Conservation (phyloP, 2,329 filamentous ascomycete genomes). For the Aspergillus ustus region DNA sequence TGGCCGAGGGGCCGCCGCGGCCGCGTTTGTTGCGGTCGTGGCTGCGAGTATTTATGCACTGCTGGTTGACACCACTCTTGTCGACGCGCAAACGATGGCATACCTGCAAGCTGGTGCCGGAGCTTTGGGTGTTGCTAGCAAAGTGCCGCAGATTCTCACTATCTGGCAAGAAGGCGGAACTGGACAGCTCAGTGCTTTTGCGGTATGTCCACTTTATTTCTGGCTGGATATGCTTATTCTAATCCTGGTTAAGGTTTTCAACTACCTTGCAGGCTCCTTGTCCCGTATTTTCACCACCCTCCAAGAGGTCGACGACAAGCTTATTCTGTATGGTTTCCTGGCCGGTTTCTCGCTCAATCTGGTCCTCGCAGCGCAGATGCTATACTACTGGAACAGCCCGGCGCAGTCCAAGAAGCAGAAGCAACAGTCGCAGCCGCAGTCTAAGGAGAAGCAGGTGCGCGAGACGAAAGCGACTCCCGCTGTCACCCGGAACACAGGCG, state of each 20-base stretch:
- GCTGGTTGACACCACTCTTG: conserved; percentile 64
- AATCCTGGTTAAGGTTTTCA: conserved; percentile 75
- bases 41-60: conserved; percentile 71
- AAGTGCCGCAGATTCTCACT: conserved; percentile 88
- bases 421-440: conserved; percentile 26
- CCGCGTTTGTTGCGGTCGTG: conserved; percentile 77
- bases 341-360: conserved; percentile 89
- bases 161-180: conserved; percentile 86
- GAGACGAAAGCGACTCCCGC: conserved; percentile 35
- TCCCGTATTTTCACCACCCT: conserved; percentile 97
- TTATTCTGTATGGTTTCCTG: conserved; percentile 94
- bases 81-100: conserved; percentile 69
- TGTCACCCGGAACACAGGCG: conserved; percentile 45
- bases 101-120: conserved; percentile 86
- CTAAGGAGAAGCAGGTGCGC: conserved; percentile 32
- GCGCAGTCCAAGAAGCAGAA: conserved; percentile 42
- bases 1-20: conserved; percentile 69
- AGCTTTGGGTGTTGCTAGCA: conserved; percentile 81
- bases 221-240: background rate
- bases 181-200: conserved; percentile 94
- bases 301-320: conserved; percentile 94
- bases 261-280: conserved; percentile 91
- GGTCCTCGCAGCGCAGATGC: conserved; percentile 84
- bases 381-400: conserved; percentile 89
- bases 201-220: conserved; percentile 63